phyloP scores from a whole-genome alignment of 1,284 basidiomycete genomes.

The Tylopilus orsonianus region DNA sequence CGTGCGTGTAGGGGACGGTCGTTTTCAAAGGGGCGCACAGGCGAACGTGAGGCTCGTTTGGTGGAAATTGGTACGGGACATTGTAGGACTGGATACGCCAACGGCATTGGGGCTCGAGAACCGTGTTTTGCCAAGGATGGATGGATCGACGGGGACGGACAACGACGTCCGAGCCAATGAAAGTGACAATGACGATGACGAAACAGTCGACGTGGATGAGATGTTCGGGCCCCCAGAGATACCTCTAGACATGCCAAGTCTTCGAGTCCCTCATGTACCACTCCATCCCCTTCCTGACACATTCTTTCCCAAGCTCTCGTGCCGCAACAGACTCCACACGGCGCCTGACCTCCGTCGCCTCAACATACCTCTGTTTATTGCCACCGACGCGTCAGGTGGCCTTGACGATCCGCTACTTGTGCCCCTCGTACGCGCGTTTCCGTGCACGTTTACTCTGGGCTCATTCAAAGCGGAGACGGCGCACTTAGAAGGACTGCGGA shows the following conservation, averaged over 20 bases:
- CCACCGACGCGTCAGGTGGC: slow-evolving; percentile 62
- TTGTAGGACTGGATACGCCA: slow-evolving; percentile 40
- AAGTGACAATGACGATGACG: neutral
- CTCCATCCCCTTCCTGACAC: slow-evolving; percentile 21
- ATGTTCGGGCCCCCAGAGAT: slow-evolving; percentile 18
- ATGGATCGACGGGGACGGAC: neutral
- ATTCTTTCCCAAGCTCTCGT: slow-evolving; percentile 31
- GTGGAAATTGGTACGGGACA: slow-evolving; percentile 53
- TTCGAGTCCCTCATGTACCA: slow-evolving; percentile 20
- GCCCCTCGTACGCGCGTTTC: slow-evolving; percentile 58
- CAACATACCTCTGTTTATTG: slow-evolving; percentile 67
- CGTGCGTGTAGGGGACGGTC: slow-evolving; percentile 65
- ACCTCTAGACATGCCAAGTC: slow-evolving; percentile 20
- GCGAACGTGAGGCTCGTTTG: slow-evolving; percentile 49
- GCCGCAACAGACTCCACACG: slow-evolving; percentile 38
- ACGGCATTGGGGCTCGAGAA: slow-evolving; percentile 43
- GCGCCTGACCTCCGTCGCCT: slow-evolving; percentile 39
- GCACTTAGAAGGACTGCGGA: slow-evolving; percentile 43
- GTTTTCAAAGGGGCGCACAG: slow-evolving; percentile 47
- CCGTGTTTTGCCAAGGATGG: slow-evolving; percentile 9
- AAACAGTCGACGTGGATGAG: slow-evolving; percentile 7
- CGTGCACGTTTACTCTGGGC: slow-evolving; percentile 64
- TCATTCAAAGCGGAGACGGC: slow-evolving; percentile 49
- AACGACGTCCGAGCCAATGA: neutral
- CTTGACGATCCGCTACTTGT: slow-evolving; percentile 44